A percentile compares a stretch with the other conserved stretches of the same genome.
Conservation (phyloP, 1,284 basidiomycete genomes). For the Trichosporon coremiiforme region DNA sequence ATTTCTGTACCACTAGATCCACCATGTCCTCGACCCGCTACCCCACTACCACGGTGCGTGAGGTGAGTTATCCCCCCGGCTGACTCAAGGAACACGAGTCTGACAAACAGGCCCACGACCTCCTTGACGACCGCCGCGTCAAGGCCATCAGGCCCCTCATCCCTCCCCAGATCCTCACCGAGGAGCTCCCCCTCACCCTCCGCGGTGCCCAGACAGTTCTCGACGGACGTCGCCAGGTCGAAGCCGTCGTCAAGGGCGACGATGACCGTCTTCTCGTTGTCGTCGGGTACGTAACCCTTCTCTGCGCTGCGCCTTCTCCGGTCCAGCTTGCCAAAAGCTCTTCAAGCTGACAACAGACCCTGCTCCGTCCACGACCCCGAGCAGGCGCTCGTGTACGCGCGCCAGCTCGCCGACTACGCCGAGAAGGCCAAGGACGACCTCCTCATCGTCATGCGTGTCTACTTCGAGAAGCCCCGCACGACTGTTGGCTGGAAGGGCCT, state of each 20-base stretch:
- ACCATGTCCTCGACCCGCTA: slow-evolving; percentile 24
- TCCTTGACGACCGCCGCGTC: slow-evolving; percentile 84
- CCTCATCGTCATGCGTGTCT: slow-evolving; percentile 94
- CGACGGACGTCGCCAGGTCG: slow-evolving; percentile 74
- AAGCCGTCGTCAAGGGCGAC: slow-evolving; percentile 75
- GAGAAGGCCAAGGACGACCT: slow-evolving; percentile 79
- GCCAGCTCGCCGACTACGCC: slow-evolving; percentile 76
- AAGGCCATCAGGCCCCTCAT: slow-evolving; percentile 82
- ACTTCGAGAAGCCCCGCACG: slow-evolving; percentile 94
- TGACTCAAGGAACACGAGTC: background rate
- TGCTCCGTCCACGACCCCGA: slow-evolving; percentile 90
- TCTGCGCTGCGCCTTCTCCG: background rate
- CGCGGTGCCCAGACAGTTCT: slow-evolving; percentile 65
- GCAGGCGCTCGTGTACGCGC: slow-evolving; percentile 81
- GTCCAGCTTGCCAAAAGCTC: background rate
- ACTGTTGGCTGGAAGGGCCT: slow-evolving; percentile 70
- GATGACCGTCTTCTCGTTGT: slow-evolving; percentile 89
- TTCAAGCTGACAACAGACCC: slow-evolving; percentile 62
- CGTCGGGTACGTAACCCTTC: slow-evolving; percentile 66
- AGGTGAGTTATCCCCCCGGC: slow-evolving; percentile 31
- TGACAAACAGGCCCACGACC: slow-evolving; percentile 63
- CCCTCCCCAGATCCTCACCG: slow-evolving; percentile 87
- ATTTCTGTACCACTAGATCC: background rate
- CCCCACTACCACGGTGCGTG: slow-evolving; percentile 34
- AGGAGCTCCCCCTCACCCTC: slow-evolving; percentile 64